phyloP scores from a whole-genome alignment of 2,329 filamentous ascomycete genomes.

The Apiospora marii region DNA sequence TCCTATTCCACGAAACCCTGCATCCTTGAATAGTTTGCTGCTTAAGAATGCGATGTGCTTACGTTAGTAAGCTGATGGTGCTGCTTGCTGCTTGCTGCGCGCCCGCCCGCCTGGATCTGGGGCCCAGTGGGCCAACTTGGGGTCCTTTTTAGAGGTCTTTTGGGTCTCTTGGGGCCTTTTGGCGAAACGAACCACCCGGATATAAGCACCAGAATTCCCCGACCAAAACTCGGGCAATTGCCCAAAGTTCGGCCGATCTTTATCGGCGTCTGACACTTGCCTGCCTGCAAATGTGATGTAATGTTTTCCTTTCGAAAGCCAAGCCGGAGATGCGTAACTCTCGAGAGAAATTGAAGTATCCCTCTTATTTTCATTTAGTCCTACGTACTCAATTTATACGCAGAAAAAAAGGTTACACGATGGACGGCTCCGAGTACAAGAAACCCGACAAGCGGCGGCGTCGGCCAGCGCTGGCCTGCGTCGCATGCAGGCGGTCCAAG shows the following conservation, averaged over 20 bases:
- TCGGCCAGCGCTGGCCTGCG: constrained; percentile 57
- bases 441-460: constrained; percentile 23
- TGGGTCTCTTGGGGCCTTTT: too few species aligned
- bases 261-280: neutral
- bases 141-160: neutral
- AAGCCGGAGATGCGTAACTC: neutral
- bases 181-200: neutral
- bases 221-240: neutral
- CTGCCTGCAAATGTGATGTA: neutral
- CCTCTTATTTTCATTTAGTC: neutral
- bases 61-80: neutral
- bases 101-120: neutral
- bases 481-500: constrained; percentile 66
- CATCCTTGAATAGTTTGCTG: neutral
- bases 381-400: neutral
- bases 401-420: neutral
- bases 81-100: neutral
- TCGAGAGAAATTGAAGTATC: neutral
- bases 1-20: neutral
- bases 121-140: neutral
- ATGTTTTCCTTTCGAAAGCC: neutral
- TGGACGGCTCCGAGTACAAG: neutral
- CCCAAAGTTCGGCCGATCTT: neutral
- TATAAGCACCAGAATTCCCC: neutral
- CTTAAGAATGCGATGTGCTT: neutral